Evolutionary conservation across 176 grass and related monocot species (phyloP).

Genomic region (Zoysia japonica): DNA sequence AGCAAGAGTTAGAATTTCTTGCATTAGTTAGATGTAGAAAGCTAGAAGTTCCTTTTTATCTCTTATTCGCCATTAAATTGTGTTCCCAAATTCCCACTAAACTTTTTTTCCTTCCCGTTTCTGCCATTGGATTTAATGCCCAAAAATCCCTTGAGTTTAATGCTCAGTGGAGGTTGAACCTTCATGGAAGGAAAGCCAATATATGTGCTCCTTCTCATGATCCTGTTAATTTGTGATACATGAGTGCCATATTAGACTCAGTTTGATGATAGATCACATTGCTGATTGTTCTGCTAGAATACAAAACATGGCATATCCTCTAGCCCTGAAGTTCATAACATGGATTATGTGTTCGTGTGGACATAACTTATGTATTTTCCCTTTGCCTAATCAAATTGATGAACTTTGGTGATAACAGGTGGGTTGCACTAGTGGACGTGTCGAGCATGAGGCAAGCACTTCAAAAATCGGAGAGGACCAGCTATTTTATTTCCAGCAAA

Average conservation of each 20-base stretch:
- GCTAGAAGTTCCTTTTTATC: neutral
- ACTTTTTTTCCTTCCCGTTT: too few species aligned
- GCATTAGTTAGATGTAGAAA: neutral
- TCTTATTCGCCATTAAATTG: too few species aligned
- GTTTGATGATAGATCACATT: neutral
- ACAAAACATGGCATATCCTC: neutral
- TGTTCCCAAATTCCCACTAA: too few species aligned
- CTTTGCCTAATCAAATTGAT: constrained; percentile 10
- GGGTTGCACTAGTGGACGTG: constrained; percentile 60
- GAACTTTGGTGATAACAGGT: constrained; percentile 57
- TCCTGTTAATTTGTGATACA: neutral
- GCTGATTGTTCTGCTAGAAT: neutral
- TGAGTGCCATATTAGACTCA: neutral
- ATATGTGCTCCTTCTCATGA: neutral
- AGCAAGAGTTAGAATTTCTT: neutral
- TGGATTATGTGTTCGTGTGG: neutral
- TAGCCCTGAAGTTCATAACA: neutral
- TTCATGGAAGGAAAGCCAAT: neutral
- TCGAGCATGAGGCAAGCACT: constrained; percentile 97
- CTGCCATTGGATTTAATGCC: too few species aligned
- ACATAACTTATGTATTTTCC: neutral
- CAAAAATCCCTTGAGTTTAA: neutral
- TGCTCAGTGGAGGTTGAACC: neutral
- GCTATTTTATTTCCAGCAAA: constrained; percentile 98
- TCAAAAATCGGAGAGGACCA: constrained; percentile 99